These are phyloP conservation scores for Trypanosoma boissoni DNA, from an alignment of 208 protist species.

Conservation along the genomic window DNA sequence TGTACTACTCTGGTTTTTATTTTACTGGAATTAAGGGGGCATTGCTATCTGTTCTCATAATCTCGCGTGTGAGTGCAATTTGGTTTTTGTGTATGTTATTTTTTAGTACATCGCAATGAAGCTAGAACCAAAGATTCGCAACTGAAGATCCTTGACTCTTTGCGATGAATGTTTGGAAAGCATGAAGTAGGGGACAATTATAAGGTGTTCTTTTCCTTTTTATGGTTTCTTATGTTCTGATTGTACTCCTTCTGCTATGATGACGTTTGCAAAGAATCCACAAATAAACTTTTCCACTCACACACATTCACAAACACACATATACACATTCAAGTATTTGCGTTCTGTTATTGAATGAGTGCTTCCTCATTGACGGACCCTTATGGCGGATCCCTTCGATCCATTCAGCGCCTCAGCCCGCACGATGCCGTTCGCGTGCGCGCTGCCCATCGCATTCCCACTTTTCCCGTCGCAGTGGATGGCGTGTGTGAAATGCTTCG, in stretches of 20 bases:
- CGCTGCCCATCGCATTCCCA: slow-evolving; percentile 40
- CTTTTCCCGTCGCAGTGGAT: slow-evolving; percentile 38
- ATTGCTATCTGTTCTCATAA: too few relatives aligned
- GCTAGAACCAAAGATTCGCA: too few relatives aligned
- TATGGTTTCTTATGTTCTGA: slow-evolving; percentile 4
- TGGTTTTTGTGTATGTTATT: slow-evolving; percentile 13
- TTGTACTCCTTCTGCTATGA: too few relatives aligned
- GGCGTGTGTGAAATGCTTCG: slow-evolving; percentile 21
- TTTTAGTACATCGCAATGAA: too few relatives aligned
- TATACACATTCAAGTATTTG: neutral
- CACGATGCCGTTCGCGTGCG: slow-evolving; percentile 31
- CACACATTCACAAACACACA: neutral
- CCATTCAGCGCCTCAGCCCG: slow-evolving; percentile 23
- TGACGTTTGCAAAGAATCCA: too few relatives aligned
- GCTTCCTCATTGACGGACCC: neutral
- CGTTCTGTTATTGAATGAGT: neutral
- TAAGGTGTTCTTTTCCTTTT: slow-evolving; percentile 8
- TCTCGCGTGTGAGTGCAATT: too few relatives aligned
- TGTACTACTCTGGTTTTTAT: too few relatives aligned
- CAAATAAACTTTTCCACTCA: neutral
- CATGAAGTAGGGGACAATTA: neutral
- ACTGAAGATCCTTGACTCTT: too few relatives aligned
- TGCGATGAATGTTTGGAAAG: too few relatives aligned
- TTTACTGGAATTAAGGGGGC: too few relatives aligned
- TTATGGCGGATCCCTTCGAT: neutral